Percentiles rank a stretch among this genome's conserved stretches.
These are phyloP conservation scores for Annulohypoxylon stygium DNA, from an alignment of 495 filamentous ascomycete species.

Conservation along the genomic window DNA sequence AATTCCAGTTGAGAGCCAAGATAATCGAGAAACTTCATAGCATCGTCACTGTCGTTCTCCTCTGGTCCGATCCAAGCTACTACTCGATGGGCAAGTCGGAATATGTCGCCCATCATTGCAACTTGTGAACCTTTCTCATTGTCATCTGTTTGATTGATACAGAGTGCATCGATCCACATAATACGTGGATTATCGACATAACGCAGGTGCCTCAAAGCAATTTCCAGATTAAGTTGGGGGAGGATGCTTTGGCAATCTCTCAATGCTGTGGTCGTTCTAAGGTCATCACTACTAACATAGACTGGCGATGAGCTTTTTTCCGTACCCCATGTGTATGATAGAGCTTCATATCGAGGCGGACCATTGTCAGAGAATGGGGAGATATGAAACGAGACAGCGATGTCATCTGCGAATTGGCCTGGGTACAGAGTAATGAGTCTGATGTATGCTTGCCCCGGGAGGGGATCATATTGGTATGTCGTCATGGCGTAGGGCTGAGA, in stretches of 20 bases:
- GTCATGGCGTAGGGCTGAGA: slow-evolving; percentile 6
- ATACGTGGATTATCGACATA: slow-evolving; percentile 4
- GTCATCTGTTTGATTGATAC: slow-evolving; percentile 32
- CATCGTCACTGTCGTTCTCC: slow-evolving; percentile 25
- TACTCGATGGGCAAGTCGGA: slow-evolving; percentile 41
- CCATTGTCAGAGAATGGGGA: background rate
- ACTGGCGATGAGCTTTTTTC: background rate
- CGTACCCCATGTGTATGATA: slow-evolving; percentile 34
- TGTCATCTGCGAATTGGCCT: slow-evolving; percentile 9
- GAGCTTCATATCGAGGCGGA: slow-evolving; percentile 23
- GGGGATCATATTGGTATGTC: slow-evolving; percentile 9
- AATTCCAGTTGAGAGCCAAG: slow-evolving; percentile 24
- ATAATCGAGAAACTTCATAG: slow-evolving; percentile 28
- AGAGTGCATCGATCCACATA: slow-evolving; percentile 35
- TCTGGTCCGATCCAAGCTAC: slow-evolving; percentile 49
- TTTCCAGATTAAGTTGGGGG: slow-evolving; percentile 9
- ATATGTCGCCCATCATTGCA: slow-evolving; percentile 49
- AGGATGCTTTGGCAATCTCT: background rate
- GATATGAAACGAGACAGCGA: slow-evolving; percentile 17
- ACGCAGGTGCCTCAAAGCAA: slow-evolving; percentile 24
- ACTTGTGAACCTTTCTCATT: slow-evolving; percentile 48
- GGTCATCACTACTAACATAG: background rate
- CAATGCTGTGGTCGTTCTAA: background rate
- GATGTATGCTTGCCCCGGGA: slow-evolving; percentile 19
- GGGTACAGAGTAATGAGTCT: slow-evolving; percentile 29